Evolutionary conservation across 176 grass and related monocot genomes (phyloP), one percentile per base, ranked within the genome.

Genomic region (Eleusine indica): DNA sequence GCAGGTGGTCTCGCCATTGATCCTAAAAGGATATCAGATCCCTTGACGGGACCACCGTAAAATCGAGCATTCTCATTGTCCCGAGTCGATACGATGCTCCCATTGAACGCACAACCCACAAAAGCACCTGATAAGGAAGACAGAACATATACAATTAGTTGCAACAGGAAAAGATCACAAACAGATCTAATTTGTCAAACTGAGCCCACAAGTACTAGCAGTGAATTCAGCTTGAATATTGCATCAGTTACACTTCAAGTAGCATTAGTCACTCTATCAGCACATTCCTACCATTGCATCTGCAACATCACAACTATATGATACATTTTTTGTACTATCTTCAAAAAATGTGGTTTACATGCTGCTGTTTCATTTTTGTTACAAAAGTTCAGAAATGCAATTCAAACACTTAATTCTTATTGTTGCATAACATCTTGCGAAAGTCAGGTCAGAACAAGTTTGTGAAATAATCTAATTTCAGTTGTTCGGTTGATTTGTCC

Each of bases 91-190:
- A 90, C 88, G 64, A 93, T 80, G 85, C 72, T 90, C 41, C 94
- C 94, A 76, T 94, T 97, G 62, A 97, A 60, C 11, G 91, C 91
- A 85, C 94, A 97, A 77, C 94, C 94, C 72, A 94, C 83, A 88
- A 97, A 97, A 66, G 94, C 94, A 86, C 91, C 94, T 94, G 82
- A 52, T 28, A 71, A 72, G 52, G 7, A 77, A 69, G n/a, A 71
- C 29, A 52, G 17, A 82, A 48, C 19, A 85, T 56, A 52, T 4
- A 62, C 2, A 71, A 47, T 44, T 71, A 47, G 64, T 77, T 38
- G 62, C 39, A 51, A 39, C 78, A 49, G 21, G 70, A 69, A 75
- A 87, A 0, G 21, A 64, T 62, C 66, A 77, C 5, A 15, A 69
- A 82, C 47, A 39, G 7, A 13, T 17, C 25, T 39, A 58, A 25